Percentiles rank a stretch among this genome's conserved stretches.
Evolutionary conservation across 495 filamentous ascomycete genomes (phyloP).

Genomic region (Tetracladium setigerum): DNA sequence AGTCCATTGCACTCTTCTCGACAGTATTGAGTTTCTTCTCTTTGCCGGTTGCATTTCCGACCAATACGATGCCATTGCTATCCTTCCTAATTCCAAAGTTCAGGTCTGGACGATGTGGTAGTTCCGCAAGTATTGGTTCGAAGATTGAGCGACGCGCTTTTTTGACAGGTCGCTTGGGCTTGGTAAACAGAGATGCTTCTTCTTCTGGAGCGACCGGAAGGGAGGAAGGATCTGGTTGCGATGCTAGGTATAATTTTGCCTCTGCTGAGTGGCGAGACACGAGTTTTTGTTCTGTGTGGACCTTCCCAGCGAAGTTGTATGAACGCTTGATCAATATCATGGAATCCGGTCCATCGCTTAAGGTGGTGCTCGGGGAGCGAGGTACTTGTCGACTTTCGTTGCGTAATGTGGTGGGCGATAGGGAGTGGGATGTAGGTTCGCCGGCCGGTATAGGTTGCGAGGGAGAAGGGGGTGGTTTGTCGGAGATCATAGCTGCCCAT

Average conservation of each 20-base stretch:
- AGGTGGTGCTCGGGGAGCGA: conserved; percentile 5
- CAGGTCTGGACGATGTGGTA: conserved; percentile 37
- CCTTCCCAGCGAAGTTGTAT: conserved; percentile 86
- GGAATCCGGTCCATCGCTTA: conserved; percentile 28
- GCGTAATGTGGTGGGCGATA: conserved; percentile 1
- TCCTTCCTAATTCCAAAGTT: conserved; percentile 34
- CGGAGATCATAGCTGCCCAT: conserved; percentile 69
- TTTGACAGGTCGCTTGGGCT: conserved; percentile 53
- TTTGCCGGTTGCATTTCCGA: conserved; percentile 30
- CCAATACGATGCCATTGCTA: conserved; percentile 1
- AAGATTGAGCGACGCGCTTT: conserved; percentile 71
- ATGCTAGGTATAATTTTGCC: conserved; percentile 63
- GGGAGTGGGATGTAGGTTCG: conserved; percentile 9
- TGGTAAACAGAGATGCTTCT: conserved; percentile 25
- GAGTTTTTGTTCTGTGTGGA: conserved; percentile 72
- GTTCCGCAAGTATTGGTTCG: conserved; percentile 55
- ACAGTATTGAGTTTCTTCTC: conserved; percentile 90
- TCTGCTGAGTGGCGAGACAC: conserved; percentile 75
- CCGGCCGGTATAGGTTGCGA: conserved; percentile 13
- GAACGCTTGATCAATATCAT: conserved; percentile 79
- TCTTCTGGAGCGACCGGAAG: conserved; percentile 2
- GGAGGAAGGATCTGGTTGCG: conserved; percentile 24
- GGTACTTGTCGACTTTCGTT: conserved; percentile 7
- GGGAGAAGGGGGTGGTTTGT: conserved; percentile 14
- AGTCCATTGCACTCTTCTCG: conserved; percentile 91